These are phyloP conservation scores for Chrysanthemum makinoi DNA, from an alignment of 129 eudicot genomes.

Conservation along the genomic window DNA sequence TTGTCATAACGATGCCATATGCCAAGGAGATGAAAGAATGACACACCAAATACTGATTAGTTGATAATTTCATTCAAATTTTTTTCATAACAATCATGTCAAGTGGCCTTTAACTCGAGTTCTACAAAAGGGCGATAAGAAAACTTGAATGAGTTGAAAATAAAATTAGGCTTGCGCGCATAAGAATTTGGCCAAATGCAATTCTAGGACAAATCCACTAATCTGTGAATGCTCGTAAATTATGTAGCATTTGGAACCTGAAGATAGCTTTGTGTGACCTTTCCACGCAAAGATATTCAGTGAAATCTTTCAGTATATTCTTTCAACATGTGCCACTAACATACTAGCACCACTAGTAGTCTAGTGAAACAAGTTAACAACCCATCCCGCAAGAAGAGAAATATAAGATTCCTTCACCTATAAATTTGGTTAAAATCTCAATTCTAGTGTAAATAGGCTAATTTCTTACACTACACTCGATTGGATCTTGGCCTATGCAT, in stretches of 20 bases:
- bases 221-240: neutral
- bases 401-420: neutral
- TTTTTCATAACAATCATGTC: neutral
- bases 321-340: neutral
- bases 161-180: too few relatives aligned
- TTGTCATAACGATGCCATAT: neutral
- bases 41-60: neutral
- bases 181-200: too few relatives aligned
- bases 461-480: neutral
- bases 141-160: neutral
- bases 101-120: slow-evolving; percentile 1
- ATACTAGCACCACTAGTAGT: too few relatives aligned
- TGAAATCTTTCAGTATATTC: neutral
- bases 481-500: neutral
- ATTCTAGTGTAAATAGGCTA: neutral
- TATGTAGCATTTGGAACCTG: neutral
- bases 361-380: too few relatives aligned
- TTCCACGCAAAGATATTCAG: neutral
- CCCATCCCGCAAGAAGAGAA: too few relatives aligned
- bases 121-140: neutral
- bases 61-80: neutral
- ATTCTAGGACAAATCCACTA: neutral
- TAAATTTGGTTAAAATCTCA: neutral
- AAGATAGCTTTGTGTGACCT: neutral
- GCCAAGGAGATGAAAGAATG: slow-evolving; percentile 11